Evolutionary conservation across 192 early-diverging fungal genomes (phyloP), one percentile per base, ranked within the genome.

Genomic region (Linnemannia schmuckeri): DNA sequence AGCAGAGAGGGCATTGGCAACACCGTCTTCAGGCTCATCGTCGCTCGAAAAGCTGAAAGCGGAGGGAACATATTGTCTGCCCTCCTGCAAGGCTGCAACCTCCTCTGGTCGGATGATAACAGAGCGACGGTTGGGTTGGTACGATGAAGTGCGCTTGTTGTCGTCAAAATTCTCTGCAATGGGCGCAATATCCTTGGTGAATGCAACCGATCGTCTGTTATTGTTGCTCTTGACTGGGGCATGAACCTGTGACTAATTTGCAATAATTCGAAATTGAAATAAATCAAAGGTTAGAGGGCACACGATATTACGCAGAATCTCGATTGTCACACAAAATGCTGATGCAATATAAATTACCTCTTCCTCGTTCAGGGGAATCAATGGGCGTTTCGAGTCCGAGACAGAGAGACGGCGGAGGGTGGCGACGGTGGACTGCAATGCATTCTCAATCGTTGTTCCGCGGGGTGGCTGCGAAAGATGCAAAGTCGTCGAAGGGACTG

Each of bases 381-480:
- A 46, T 2, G 84, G 84, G 27, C 78, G 66, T 77, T 57, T 89
- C 47, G 68, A 72, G 54, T 80, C 89, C 41, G 85, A 85, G 37
- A 86, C 40, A 24, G 84, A 86, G 2, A 86, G 75, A 37, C 89
- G 89, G 27, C 89, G 86, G 47, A 89, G 79, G 12, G 85, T 88
- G 2, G 89, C 82, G 22, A 89, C 80, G 18, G 89, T 89, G 37
- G 86, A 83, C 72, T 89, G 89, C 37, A 89, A 47, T 13, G 89
- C 85, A 70, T 79, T 88, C 69, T 89, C 89, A 66, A 89, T 89
- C 17, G 78, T 68, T 0, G 79, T 86, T 54, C 84, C 84, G 7
- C 68, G 78, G 6, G 84, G 84, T 30, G 84, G 84, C 46, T 86
- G 84, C 27, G 84, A 86, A 30, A 86, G 77, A 40, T 86, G 84